These are phyloP conservation scores for Colletotrichum gloeosporioides DNA, from an alignment of 2,329 filamentous ascomycete species.

Conservation along the genomic window DNA sequence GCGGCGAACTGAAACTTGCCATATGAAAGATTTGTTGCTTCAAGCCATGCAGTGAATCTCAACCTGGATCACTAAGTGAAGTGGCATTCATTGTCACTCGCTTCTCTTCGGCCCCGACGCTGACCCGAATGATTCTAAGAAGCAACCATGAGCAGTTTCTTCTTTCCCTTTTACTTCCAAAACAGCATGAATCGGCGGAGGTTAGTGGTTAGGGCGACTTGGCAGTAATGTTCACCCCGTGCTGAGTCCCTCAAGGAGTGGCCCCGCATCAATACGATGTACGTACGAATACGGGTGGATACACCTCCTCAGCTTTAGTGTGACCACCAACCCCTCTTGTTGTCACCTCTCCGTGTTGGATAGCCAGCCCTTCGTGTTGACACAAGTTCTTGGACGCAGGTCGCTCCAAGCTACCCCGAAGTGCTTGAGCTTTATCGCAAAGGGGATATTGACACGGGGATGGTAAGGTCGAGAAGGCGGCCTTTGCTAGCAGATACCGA, in stretches of 20 bases:
- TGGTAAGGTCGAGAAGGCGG: too few species aligned
- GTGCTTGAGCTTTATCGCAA: too few species aligned
- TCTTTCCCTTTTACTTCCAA: not conserved
- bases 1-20: too few species aligned
- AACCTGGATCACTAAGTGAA: not conserved
- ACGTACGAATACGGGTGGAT: conserved; percentile 7
- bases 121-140: not conserved
- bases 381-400: not conserved
- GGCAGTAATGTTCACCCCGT: not conserved
- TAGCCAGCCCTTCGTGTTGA: not conserved
- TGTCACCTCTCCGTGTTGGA: too few species aligned
- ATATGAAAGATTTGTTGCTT: too few species aligned
- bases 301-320: not conserved
- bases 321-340: not conserved
- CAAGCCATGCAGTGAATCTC: not conserved
- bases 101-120: not conserved
- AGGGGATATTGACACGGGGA: too few species aligned
- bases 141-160: not conserved
- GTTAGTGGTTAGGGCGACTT: not conserved
- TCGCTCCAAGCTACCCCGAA: not conserved
- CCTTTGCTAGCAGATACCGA: too few species aligned
- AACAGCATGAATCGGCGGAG: not conserved
- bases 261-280: not conserved
- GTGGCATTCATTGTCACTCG: not conserved
- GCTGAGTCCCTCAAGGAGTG: not conserved